Percentiles rank a stretch among this genome's conserved stretches.
Conservation (phyloP, 306 rosid genomes). For the Canavalia gladiata region DNA sequence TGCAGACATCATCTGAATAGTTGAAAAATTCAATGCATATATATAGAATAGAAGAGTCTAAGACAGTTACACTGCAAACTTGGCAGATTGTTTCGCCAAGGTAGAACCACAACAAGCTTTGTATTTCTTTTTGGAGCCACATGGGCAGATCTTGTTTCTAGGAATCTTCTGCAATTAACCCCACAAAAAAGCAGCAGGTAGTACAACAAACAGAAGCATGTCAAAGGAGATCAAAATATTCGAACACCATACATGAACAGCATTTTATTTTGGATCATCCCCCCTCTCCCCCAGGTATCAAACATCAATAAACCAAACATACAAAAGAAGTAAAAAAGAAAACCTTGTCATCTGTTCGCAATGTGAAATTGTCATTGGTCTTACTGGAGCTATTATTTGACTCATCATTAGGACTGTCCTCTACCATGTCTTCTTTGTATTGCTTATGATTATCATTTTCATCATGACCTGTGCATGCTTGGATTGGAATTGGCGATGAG, state of each 20-base stretch:
- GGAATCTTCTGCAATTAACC: slow-evolving; percentile 62
- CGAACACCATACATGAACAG: slow-evolving; percentile 10
- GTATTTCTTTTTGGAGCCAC: slow-evolving; percentile 85
- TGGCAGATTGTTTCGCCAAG: slow-evolving; percentile 61
- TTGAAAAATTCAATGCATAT: background rate
- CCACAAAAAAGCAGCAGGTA: slow-evolving; percentile 36
- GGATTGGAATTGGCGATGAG: slow-evolving; percentile 40
- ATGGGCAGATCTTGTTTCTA: slow-evolving; percentile 77
- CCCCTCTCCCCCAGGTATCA: background rate
- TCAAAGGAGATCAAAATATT: slow-evolving; percentile 30
- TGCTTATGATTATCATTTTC: slow-evolving; percentile 50
- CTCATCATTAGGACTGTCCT: slow-evolving; percentile 50
- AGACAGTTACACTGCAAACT: slow-evolving; percentile 63
- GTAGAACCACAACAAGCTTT: slow-evolving; percentile 82
- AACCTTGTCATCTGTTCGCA: slow-evolving; percentile 68
- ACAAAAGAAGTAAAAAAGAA: slow-evolving; percentile 17
- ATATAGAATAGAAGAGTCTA: slow-evolving; percentile 13
- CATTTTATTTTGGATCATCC: slow-evolving; percentile 29
- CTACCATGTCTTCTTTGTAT: slow-evolving; percentile 45
- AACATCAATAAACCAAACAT: slow-evolving; percentile 19
- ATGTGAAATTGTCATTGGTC: slow-evolving; percentile 43
- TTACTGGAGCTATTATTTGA: slow-evolving; percentile 43
- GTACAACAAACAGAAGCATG: slow-evolving; percentile 23
- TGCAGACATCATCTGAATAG: slow-evolving; percentile 8
- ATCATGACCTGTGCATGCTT: slow-evolving; percentile 46